Conservation (phyloP, 1,284 basidiomycete genomes). For the Sphaerobolus stellatus region DNA sequence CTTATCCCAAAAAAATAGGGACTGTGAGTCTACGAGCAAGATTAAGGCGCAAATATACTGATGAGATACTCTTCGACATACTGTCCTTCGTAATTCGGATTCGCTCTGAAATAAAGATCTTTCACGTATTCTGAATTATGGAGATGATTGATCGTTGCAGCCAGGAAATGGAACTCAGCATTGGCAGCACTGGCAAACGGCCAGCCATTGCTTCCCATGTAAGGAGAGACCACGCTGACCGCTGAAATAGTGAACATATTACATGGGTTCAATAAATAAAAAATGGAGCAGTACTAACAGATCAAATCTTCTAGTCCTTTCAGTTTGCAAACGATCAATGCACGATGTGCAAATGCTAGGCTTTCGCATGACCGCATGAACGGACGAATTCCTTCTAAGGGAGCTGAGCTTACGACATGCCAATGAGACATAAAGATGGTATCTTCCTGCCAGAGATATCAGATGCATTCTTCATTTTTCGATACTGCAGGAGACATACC, state of each 20-base stretch:
- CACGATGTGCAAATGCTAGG: slow-evolving; percentile 88
- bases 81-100: slow-evolving; percentile 70
- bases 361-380: not conserved
- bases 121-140: slow-evolving; percentile 72
- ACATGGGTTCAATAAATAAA: no score
- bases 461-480: not conserved
- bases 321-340: slow-evolving; percentile 85
- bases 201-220: slow-evolving; percentile 85
- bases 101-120: slow-evolving; percentile 81
- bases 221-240: slow-evolving; percentile 82
- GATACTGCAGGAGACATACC: slow-evolving; percentile 49
- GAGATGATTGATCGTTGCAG: slow-evolving; percentile 69
- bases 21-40: slow-evolving; percentile 68
- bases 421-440: slow-evolving; percentile 85
- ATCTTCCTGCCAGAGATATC: slow-evolving; percentile 68
- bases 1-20: slow-evolving; percentile 95
- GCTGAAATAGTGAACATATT: slow-evolving; percentile 41
- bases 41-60: not conserved
- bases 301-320: slow-evolving; percentile 90
- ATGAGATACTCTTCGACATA: not conserved
- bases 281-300: no score
- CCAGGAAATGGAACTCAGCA: no score
- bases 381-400: not conserved
- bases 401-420: slow-evolving; percentile 63
- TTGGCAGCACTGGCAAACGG: slow-evolving; percentile 74